Evolutionary conservation across 2,329 filamentous ascomycete genomes (phyloP), one percentile per base, ranked within the genome.

Genomic region (Fonsecaea multimorphosa): DNA sequence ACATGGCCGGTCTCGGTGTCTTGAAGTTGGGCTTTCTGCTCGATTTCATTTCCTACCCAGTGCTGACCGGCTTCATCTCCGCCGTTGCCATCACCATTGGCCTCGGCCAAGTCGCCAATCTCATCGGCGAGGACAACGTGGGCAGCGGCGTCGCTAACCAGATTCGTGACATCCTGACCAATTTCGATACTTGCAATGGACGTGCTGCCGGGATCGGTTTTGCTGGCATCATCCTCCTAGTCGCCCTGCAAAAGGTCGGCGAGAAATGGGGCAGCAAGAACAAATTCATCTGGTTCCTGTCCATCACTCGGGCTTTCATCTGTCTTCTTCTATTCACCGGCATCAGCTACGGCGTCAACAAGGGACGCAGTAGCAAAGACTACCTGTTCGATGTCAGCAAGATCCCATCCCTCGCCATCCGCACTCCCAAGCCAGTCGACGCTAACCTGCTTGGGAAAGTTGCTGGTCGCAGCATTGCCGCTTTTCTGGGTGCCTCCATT

Each of bases 1-100:
- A 86, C 70, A 80, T 84, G 16, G 80, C 89, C 24, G 79, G 82
- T 16, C 77, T 90, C 2, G 87, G 87, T 0, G 78, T 89, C 1
- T 78, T 89, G 24, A 87, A 86, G 59, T 83, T 89, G 4, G 87
- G 87, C 0, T 90, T 88, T 73, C 78, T 89, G 4, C 80, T 90
- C 22, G 86, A 90, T 66, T 89, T 88, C 70, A 85, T 90, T 69
- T 89, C 87, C 0, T 81, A 87, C 0, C 87, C 87, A 0, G 85
- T 89, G 1, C 80, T 90, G 0, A 86, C 81, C 6, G 87, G 87
- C 3, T 89, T 89, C 77, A 88, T 90, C 70, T 87, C 86, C 0
- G 87, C 87, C 1, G 87, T 87, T 1, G 87, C 86, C 27, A 84
- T 90, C 55, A 87, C 86, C 32, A 89, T 90, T 72, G 84, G 86